Evolutionary conservation across 352 stramenopile genomes (phyloP).

Genomic region (Labyrinthula sp.): DNA sequence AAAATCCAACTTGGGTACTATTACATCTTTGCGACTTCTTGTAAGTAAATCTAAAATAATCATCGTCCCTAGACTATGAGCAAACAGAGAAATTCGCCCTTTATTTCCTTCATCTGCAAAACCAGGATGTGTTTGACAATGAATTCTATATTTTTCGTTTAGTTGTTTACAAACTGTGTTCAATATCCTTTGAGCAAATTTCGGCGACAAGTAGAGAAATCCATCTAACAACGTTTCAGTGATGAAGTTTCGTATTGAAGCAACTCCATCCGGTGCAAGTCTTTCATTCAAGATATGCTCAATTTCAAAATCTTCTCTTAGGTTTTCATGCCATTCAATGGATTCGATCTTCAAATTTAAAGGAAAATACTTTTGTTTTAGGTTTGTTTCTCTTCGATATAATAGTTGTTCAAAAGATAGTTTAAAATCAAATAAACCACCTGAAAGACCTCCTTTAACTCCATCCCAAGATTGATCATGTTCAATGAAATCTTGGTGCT

Average conservation of each 20-base stretch:
- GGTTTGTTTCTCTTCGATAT: constrained; percentile 1
- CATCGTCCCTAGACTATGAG: constrained; percentile 57
- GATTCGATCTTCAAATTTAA: constrained; percentile 57
- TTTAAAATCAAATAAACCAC: constrained; percentile 21
- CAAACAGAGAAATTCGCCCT: constrained; percentile 61
- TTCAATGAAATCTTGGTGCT: constrained; percentile 35
- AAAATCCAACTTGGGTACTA: constrained; percentile 52
- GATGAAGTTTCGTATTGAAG: constrained; percentile 55
- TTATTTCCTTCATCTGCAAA: too few species aligned
- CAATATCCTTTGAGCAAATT: constrained; percentile 57
- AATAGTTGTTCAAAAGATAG: constrained; percentile 15
- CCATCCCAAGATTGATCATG: constrained; percentile 31
- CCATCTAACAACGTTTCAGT: constrained; percentile 62
- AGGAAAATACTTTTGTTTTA: too few species aligned
- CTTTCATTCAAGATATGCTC: constrained; percentile 36
- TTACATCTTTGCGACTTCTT: constrained; percentile 42
- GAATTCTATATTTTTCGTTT: constrained; percentile 56
- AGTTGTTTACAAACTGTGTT: constrained; percentile 43
- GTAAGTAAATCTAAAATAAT: constrained; percentile 59
- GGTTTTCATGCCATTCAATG: constrained; percentile 64
- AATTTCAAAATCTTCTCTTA: constrained; percentile 43
- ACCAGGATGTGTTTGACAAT: constrained; percentile 52
- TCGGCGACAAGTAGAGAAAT: constrained; percentile 60
- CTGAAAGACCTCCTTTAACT: constrained; percentile 15
- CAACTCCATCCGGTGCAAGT: constrained; percentile 40